Evolutionary conservation across 306 rosid genomes (phyloP).

Genomic region (Corylus heterophylla): DNA sequence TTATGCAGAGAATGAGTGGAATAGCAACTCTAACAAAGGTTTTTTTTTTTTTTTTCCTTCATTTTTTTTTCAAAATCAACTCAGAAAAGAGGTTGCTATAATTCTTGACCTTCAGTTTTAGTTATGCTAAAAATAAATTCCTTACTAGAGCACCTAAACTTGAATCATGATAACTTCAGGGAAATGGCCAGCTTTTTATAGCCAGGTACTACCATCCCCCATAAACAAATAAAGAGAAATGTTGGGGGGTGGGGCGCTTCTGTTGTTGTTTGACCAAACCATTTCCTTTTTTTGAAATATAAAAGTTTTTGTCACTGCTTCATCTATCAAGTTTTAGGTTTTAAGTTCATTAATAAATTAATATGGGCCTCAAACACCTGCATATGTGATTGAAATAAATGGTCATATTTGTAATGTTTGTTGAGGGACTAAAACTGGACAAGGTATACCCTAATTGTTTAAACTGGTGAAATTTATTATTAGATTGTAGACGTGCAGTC

Average conservation of each 20-base stretch:
- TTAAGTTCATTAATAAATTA: background rate
- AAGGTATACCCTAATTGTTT: background rate
- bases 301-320: background rate
- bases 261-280: background rate
- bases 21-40: slow-evolving; percentile 94
- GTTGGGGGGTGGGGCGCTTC: background rate
- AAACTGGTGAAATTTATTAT: background rate
- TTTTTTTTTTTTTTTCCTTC: slow-evolving; percentile 15
- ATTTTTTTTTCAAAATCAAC: background rate
- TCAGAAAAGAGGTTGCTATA: background rate
- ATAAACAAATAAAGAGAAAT: background rate
- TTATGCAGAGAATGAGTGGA: slow-evolving; percentile 99
- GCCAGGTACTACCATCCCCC: background rate
- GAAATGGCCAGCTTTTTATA: background rate
- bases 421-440: background rate
- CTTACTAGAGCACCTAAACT: background rate
- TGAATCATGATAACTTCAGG: background rate
- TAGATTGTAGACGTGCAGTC: slow-evolving; percentile 6
- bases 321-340: background rate
- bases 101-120: background rate
- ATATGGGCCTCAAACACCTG: background rate
- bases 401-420: background rate
- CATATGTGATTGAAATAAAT: background rate
- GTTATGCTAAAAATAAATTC: background rate
- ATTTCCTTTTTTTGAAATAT: background rate